phyloP scores from a whole-genome alignment of 495 filamentous ascomycete species.

The Sphaerosporella brunnea region DNA sequence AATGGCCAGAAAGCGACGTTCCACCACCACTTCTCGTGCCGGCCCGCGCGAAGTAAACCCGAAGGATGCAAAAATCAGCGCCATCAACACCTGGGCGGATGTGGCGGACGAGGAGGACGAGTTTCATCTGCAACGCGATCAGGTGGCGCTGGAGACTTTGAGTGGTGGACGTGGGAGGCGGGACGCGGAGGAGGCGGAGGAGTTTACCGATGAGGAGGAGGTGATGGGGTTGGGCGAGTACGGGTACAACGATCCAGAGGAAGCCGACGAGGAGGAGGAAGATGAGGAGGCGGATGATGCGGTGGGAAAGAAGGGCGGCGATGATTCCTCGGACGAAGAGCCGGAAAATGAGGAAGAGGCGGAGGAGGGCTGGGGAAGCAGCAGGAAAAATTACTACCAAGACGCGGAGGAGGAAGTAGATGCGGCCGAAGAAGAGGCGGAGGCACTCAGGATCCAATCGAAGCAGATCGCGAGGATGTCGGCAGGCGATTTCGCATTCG shows the following conservation, averaged over 20 bases:
- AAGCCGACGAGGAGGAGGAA: constrained; percentile 28
- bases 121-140: constrained; percentile 66
- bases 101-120: constrained; percentile 87
- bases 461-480: constrained; percentile 73
- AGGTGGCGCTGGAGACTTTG: constrained; percentile 47
- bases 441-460: constrained; percentile 69
- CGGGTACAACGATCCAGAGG: constrained; percentile 11
- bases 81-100: constrained; percentile 56
- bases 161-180: not conserved
- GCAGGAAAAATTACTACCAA: constrained; percentile 80
- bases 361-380: constrained; percentile 59
- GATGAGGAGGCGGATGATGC: constrained; percentile 29
- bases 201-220: too few species aligned
- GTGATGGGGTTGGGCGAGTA: constrained; percentile 47
- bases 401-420: constrained; percentile 79
- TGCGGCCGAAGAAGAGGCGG: constrained; percentile 78
- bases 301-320: constrained; percentile 4
- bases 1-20: constrained; percentile 19
- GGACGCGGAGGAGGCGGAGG: constrained; percentile 24
- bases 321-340: constrained; percentile 22
- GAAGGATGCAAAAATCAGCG: constrained; percentile 36
- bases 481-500: constrained; percentile 81
- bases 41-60: too few species aligned
- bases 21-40: too few species aligned
- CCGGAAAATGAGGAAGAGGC: constrained; percentile 47